Evolutionary conservation across 1,284 basidiomycete genomes (phyloP), one percentile per base, ranked within the genome.

Genomic region (Microbotryum silenes-acaulis): DNA sequence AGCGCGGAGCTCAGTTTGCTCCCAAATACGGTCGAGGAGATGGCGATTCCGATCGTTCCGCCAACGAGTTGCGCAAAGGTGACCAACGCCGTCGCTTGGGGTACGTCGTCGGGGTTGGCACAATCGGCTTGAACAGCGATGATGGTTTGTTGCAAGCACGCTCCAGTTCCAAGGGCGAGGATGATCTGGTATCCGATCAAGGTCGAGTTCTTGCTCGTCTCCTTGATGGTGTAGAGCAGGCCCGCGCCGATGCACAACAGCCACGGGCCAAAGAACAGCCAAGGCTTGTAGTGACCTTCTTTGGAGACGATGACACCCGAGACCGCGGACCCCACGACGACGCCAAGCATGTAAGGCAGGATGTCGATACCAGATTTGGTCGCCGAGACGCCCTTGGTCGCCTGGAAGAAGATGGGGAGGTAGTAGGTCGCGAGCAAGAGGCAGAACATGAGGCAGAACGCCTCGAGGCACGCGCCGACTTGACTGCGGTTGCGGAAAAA

Each of bases 121-220:
- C 75, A 78, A 59, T 79, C 78, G 3, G 77, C 78, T 65, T 79
- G 78, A 4, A 78, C 74, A 16, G 78, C 74, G 25, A 79, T 73
- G 49, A 79, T 68, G 6, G 74, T 70, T 63, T 77, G 76, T 64
- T 74, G 72, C 23, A 74, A 74, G 48, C 76, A 71, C 16, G 74
- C 76, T n/a, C 64, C 62, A 23, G 65, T 27, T 10, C 66, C 63
- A 21, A 63, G 55, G 60, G 65, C 71, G 74, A 77, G 68, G 29
- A 67, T 23, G 70, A 80, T 77, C 70, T 80, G 79, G 73, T 71
- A 80, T 0, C 79, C 80, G 54, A 77, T 75, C 21, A 80, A 60
- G 37, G 72, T 73, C 47, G 73, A 66, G 59, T 68, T 71, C 3
- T 75, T 61, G 1, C 76, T 77, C 51, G 66, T 12, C 20, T 72